phyloP scores from a whole-genome alignment of 805 yeast genomes.

The Kazachstania martiniae region DNA sequence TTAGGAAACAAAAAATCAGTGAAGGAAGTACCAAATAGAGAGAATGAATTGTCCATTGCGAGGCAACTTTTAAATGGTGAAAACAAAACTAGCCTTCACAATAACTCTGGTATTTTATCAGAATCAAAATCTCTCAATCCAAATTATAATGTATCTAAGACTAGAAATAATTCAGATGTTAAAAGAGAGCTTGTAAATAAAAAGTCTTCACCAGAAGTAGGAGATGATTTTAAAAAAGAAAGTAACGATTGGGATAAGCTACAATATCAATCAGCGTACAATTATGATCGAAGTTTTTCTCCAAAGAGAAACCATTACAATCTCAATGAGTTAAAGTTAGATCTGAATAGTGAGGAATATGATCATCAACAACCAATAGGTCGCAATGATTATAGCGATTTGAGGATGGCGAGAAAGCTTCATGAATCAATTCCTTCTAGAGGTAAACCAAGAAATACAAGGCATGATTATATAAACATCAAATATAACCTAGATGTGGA shows the following conservation, averaged over 20 bases:
- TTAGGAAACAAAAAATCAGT: no score
- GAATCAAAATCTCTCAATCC: no score
- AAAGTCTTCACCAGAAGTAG: no score
- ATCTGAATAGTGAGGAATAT: no score
- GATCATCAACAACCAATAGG: no score
- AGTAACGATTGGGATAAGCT: slow-evolving; percentile 4
- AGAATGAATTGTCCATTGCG: not conserved
- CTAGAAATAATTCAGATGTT: not conserved
- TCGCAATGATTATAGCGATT: not conserved
- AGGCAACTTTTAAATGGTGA: not conserved
- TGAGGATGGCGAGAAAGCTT: no score
- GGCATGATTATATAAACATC: no score
- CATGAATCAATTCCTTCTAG: no score
- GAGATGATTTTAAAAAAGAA: not conserved
- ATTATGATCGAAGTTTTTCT: slow-evolving; percentile 23
- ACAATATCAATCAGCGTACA: slow-evolving; percentile 23
- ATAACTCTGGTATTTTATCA: not conserved
- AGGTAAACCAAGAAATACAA: no score
- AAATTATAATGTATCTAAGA: not conserved
- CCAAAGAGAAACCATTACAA: slow-evolving; percentile 11
- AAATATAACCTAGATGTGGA: no score
- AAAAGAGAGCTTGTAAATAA: no score
- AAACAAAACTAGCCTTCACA: not conserved
- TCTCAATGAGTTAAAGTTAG: slow-evolving; percentile 4
- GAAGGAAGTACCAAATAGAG: slow-evolving; percentile 1